phyloP scores from a whole-genome alignment of 2,329 filamentous ascomycete species.

The Pyrenochaeta sp. region DNA sequence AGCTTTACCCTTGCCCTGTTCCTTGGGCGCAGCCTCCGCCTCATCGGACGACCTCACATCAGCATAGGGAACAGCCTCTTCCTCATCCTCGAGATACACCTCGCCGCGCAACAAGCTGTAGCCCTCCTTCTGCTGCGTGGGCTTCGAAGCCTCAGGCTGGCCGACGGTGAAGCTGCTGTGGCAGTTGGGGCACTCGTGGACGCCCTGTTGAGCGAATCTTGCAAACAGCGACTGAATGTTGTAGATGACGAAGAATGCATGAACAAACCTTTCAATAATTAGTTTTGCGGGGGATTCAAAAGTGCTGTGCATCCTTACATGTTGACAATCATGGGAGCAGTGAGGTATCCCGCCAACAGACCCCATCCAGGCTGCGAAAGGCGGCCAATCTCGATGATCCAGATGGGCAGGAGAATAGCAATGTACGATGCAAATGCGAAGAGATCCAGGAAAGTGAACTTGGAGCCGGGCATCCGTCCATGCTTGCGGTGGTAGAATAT shows the following conservation, averaged over 20 bases:
- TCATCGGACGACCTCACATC: slow-evolving; percentile 15
- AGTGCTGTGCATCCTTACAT: slow-evolving; percentile 14
- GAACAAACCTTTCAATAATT: slow-evolving; percentile 15
- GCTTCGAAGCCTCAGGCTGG: not conserved
- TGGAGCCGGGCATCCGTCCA: slow-evolving; percentile 1
- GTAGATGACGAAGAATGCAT: slow-evolving; percentile 14
- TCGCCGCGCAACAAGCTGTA: slow-evolving; percentile 28
- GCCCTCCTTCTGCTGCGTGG: slow-evolving; percentile 8
- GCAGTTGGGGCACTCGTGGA: slow-evolving; percentile 26
- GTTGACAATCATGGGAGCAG: slow-evolving; percentile 27
- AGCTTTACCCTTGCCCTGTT: slow-evolving; percentile 14
- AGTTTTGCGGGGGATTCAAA: too few species aligned
- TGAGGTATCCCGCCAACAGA: slow-evolving; percentile 22
- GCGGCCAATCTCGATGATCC: slow-evolving; percentile 12
- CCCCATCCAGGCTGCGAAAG: slow-evolving; percentile 10
- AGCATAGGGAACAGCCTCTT: slow-evolving; percentile 16
- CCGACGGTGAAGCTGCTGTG: slow-evolving; percentile 11
- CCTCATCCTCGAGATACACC: slow-evolving; percentile 22
- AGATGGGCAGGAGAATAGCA: slow-evolving; percentile 18
- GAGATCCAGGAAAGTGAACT: slow-evolving; percentile 13
- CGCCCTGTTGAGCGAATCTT: not conserved
- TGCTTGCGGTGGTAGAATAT: slow-evolving; percentile 8
- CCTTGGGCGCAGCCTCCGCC: slow-evolving; percentile 11
- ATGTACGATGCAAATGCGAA: slow-evolving; percentile 10
- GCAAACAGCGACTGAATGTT: slow-evolving; percentile 7